phyloP scores from a whole-genome alignment of 2,329 filamentous ascomycete genomes.

The Beauveria australis region DNA sequence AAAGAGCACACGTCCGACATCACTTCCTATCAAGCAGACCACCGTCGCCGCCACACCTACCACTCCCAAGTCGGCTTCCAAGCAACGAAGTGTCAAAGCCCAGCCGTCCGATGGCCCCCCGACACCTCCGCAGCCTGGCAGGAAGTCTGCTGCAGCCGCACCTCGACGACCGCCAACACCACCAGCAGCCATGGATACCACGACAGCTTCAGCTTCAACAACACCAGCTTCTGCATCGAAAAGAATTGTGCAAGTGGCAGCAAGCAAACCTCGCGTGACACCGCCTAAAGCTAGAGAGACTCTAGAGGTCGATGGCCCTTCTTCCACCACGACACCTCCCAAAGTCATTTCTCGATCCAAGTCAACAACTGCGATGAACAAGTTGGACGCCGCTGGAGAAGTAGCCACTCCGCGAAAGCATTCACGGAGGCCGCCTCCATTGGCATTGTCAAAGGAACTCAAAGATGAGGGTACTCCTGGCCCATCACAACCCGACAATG shows the following conservation, averaged over 20 bases:
- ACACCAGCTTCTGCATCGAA: not conserved
- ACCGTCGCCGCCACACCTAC: not conserved
- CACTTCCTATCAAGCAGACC: not conserved
- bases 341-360: not conserved
- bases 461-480: not conserved
- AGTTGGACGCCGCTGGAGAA: not conserved
- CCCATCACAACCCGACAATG: not conserved
- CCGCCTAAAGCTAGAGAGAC: not conserved
- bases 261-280: slow-evolving; percentile 7
- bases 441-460: not conserved
- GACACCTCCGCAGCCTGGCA: not conserved
- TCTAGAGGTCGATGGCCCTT: not conserved
- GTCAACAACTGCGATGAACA: not conserved
- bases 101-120: not conserved
- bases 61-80: not conserved
- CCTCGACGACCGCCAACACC: not conserved
- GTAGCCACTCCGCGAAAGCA: not conserved
- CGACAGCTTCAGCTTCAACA: not conserved
- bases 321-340: not conserved
- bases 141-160: not conserved
- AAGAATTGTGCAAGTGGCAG: not conserved
- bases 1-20: not conserved
- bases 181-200: not conserved
- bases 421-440: not conserved
- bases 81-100: not conserved